Evolutionary conservation across 805 yeast species (phyloP).

Genomic region (Ogataea dorogensis): DNA sequence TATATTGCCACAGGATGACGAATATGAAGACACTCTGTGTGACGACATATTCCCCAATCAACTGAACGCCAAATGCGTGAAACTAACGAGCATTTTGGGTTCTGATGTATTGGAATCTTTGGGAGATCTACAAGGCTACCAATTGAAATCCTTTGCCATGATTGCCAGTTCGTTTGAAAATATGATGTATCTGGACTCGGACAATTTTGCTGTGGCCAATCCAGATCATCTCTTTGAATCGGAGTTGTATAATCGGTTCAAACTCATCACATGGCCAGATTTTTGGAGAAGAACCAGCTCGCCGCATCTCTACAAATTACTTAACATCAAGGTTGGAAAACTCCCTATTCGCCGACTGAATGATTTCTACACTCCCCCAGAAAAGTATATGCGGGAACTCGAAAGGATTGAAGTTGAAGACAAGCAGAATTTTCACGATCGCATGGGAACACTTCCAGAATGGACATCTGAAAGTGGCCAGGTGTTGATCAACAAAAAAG

Average conservation of each 20-base stretch:
- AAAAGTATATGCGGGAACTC: conserved; percentile 9
- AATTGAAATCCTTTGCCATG: conserved; percentile 42
- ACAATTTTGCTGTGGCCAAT: conserved; percentile 42
- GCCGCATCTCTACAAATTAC: conserved; percentile 50
- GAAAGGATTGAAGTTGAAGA: conserved; percentile 26
- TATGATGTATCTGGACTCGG: conserved; percentile 46
- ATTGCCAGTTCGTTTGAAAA: conserved; percentile 46
- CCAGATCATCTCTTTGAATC: conserved; percentile 37
- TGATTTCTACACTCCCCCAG: conserved; percentile 24
- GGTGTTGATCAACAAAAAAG: conserved; percentile 52
- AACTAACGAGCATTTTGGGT: conserved; percentile 38
- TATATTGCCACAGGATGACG: conserved; percentile 39
- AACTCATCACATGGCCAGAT: conserved; percentile 73
- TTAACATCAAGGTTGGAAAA: conserved; percentile 34
- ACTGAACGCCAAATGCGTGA: conserved; percentile 42
- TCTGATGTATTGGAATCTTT: conserved; percentile 18
- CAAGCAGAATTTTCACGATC: conserved; percentile 49
- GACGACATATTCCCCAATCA: conserved; percentile 37
- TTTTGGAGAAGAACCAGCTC: conserved; percentile 71
- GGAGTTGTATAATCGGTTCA: conserved; percentile 46
- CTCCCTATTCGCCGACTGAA: conserved; percentile 19
- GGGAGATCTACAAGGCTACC: conserved; percentile 35
- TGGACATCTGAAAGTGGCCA: conserved; percentile 72
- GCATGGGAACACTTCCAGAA: conserved; percentile 63
- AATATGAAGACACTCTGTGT: conserved; percentile 40